A percentile compares a stretch with the other conserved stretches of the same genome.
Conservation (phyloP, 495 filamentous ascomycete species). For the Neurospora sp. region DNA sequence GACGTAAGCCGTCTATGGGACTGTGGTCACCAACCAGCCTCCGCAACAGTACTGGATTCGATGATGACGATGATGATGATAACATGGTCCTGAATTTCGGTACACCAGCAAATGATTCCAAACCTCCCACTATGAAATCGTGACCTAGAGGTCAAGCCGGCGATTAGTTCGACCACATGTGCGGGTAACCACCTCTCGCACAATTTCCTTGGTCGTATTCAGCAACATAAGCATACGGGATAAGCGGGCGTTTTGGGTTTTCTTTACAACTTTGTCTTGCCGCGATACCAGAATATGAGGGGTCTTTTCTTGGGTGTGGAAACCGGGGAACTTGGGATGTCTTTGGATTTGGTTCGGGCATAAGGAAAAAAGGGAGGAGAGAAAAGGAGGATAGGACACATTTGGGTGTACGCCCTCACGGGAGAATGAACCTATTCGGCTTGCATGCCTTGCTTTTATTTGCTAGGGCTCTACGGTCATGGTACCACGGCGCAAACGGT, state of each 20-base stretch:
- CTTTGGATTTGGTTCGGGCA: background rate
- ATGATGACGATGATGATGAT: slow-evolving; percentile 32
- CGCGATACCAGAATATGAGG: background rate
- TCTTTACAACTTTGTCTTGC: background rate
- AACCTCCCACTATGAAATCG: background rate
- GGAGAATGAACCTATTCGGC: background rate
- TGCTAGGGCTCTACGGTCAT: background rate
- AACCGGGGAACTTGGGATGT: background rate
- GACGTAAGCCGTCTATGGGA: slow-evolving; percentile 18
- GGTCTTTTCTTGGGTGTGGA: background rate
- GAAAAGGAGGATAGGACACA: background rate
- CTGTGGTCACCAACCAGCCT: slow-evolving; percentile 26
- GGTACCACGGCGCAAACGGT: background rate
- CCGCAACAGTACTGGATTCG: slow-evolving; percentile 15
- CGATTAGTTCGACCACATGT: background rate
- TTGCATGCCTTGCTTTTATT: background rate
- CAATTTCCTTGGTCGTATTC: background rate
- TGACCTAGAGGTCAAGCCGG: background rate
- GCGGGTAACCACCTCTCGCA: background rate
- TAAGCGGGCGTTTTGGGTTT: background rate
- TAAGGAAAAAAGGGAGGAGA: background rate
- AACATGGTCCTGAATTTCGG: slow-evolving; percentile 35
- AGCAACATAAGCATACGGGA: background rate
- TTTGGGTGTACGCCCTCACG: background rate
- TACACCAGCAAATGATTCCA: background rate